A percentile compares a stretch with the other conserved stretches of the same genome.
Evolutionary conservation across 1,284 basidiomycete species (phyloP).

Genomic region (Ustilago bromivora): DNA sequence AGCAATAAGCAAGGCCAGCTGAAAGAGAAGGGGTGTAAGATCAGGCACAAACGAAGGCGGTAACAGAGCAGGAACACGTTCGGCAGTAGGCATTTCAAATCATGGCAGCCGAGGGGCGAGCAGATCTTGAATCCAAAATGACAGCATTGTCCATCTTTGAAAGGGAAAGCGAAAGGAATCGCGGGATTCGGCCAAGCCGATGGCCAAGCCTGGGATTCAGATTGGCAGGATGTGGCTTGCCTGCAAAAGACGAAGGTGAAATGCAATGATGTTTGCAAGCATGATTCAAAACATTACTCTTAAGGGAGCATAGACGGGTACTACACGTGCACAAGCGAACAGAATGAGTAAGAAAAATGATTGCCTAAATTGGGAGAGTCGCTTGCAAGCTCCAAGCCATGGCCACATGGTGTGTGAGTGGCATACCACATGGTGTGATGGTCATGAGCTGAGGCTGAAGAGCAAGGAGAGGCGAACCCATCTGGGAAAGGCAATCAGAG

Average conservation of each 20-base stretch:
- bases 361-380: too few relatives aligned
- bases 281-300: background rate
- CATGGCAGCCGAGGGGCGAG: constrained; percentile 7
- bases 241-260: background rate
- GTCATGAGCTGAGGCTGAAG: too few relatives aligned
- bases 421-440: too few relatives aligned
- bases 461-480: too few relatives aligned
- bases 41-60: background rate
- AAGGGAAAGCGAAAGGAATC: too few relatives aligned
- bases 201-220: constrained; percentile 4
- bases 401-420: too few relatives aligned
- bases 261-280: constrained; percentile 1
- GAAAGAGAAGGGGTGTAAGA: background rate
- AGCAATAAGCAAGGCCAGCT: background rate
- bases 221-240: constrained; percentile 2
- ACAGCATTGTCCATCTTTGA: background rate
- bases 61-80: background rate
- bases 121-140: constrained; percentile 7
- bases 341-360: too few relatives aligned
- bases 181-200: constrained; percentile 6
- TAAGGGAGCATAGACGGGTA: too few relatives aligned
- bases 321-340: too few relatives aligned
- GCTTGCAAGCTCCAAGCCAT: too few relatives aligned
- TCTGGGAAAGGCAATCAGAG: too few relatives aligned
- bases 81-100: constrained; percentile 1